These are phyloP conservation scores for Fonsecaea pugnacius DNA, from an alignment of 2,329 filamentous ascomycete species.

Conservation along the genomic window DNA sequence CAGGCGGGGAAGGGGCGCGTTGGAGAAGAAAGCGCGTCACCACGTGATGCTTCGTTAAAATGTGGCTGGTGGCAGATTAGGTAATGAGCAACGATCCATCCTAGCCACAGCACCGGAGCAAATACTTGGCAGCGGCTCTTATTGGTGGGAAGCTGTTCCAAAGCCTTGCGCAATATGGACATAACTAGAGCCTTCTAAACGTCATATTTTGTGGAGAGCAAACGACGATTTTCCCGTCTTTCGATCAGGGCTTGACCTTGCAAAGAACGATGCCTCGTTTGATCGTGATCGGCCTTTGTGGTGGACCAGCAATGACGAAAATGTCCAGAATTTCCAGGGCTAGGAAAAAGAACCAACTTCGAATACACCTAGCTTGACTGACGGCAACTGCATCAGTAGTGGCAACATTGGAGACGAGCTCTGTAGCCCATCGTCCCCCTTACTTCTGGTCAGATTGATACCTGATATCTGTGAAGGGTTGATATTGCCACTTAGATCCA, in stretches of 20 bases:
- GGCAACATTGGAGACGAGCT: neutral
- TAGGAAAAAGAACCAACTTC: neutral
- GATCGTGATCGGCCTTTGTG: conserved; percentile 10
- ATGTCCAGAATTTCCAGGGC: neutral
- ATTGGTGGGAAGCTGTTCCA: neutral
- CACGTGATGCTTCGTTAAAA: neutral
- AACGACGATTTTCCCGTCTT: conserved; percentile 1
- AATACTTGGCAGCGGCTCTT: neutral
- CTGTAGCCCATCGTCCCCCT: neutral
- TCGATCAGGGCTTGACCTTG: neutral
- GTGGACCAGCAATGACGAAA: conserved; percentile 11
- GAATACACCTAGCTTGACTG: neutral
- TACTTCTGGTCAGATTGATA: no score
- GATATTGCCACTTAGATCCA: neutral
- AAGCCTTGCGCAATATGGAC: neutral
- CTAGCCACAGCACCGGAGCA: neutral
- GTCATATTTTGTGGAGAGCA: conserved; percentile 13
- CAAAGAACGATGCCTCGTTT: neutral
- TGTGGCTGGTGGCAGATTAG: neutral
- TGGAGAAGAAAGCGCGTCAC: neutral
- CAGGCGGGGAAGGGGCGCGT: neutral
- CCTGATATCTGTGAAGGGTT: neutral
- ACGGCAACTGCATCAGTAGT: neutral
- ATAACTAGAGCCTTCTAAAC: conserved; percentile 7
- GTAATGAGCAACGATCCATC: neutral